A percentile compares a stretch with the other conserved stretches of the same genome.
These are phyloP conservation scores for Speleostelium caveatum DNA, from an alignment of 78 protist species.

Conservation along the genomic window DNA sequence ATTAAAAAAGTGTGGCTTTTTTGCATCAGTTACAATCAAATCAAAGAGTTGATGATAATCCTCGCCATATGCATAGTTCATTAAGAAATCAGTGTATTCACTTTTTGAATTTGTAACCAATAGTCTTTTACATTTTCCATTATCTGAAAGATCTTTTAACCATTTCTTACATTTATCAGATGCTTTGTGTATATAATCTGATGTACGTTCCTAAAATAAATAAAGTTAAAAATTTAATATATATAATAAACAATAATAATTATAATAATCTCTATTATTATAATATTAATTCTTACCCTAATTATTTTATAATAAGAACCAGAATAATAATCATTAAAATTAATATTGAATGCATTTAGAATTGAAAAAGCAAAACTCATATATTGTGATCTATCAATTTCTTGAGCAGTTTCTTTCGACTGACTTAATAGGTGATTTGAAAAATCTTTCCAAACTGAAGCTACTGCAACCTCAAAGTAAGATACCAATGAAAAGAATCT, in stretches of 20 bases:
- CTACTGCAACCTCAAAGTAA: conserved; percentile 28
- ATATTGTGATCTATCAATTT: neutral
- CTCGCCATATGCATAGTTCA: conserved; percentile 40
- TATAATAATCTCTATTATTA: no score
- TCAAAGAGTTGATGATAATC: conserved; percentile 33
- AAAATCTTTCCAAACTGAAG: conserved; percentile 6
- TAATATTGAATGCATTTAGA: neutral
- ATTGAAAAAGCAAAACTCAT: neutral
- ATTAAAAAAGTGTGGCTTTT: conserved; percentile 43
- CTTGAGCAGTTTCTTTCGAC: neutral
- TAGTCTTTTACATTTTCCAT: neutral
- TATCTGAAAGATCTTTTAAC: neutral
- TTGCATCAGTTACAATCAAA: conserved; percentile 37
- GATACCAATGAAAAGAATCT: conserved; percentile 54
- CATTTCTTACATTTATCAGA: neutral
- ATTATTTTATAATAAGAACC: conserved; percentile 5
- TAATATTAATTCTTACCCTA: neutral
- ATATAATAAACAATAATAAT: neutral
- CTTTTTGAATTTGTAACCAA: conserved; percentile 64
- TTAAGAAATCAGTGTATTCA: conserved; percentile 27
- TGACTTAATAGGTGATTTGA: neutral
- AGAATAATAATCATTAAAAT: conserved; percentile 16
- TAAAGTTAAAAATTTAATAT: neutral
- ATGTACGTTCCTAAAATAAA: neutral
- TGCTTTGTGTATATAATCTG: conserved; percentile 16